These are phyloP conservation scores for Paulownia fortunei DNA, from an alignment of 257 asterid species.

Conservation along the genomic window DNA sequence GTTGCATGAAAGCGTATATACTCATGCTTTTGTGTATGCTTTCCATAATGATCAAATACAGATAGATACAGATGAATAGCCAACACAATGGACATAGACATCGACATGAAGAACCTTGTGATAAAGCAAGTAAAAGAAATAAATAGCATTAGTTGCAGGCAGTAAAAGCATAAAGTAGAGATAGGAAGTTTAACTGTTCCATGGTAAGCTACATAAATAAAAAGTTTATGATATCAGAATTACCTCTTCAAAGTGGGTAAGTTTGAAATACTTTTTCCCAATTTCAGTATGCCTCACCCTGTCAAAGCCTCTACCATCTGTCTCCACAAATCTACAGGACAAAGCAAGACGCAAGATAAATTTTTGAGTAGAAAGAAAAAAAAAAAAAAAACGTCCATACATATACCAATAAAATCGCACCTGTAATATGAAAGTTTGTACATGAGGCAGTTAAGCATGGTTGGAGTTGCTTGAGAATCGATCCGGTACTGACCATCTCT, in stretches of 20 bases:
- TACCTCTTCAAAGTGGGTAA: conserved; percentile 97
- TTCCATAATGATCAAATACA: neutral
- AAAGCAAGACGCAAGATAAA: conserved; percentile 26
- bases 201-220: neutral
- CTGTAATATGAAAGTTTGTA: conserved; percentile 98
- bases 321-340: conserved; percentile 82
- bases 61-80: conserved; percentile 17
- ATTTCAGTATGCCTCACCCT: conserved; percentile 97
- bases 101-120: neutral
- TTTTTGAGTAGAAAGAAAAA: conserved; percentile 1
- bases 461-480: conserved; percentile 92
- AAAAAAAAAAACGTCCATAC: neutral
- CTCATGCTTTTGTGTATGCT: neutral
- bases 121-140: neutral
- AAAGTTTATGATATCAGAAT: conserved; percentile 5
- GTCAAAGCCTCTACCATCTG: conserved; percentile 95
- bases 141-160: neutral
- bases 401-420: conserved; percentile 45
- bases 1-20: neutral
- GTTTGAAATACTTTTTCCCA: conserved; percentile 93
- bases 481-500: conserved; percentile 99
- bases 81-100: neutral
- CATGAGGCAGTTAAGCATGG: conserved; percentile 98
- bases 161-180: neutral
- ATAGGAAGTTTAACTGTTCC: neutral